Evolutionary conservation across 192 early-diverging fungal species (phyloP), one percentile per base, ranked within the genome.

Genomic region (Neocallimastix lanati): DNA sequence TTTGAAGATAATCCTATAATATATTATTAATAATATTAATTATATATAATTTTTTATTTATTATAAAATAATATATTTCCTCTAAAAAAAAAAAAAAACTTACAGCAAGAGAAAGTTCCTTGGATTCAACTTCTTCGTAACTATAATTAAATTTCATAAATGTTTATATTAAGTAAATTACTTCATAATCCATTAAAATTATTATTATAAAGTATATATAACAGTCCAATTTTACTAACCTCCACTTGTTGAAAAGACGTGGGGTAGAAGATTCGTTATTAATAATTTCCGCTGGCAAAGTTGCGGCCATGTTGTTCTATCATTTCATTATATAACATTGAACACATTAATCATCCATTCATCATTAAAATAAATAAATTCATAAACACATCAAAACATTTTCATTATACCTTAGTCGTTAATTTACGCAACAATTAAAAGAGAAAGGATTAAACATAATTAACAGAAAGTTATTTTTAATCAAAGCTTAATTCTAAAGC

Each of bases 161-260:
- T n/a, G n/a, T n/a, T n/a, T n/a, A n/a, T n/a, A n/a, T n/a, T n/a
- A n/a, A n/a, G n/a, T n/a, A n/a, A n/a, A n/a, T n/a, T n/a, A n/a
- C n/a, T n/a, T n/a, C n/a, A n/a, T n/a, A n/a, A n/a, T n/a, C n/a
- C n/a, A n/a, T n/a, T n/a, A n/a, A n/a, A n/a, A n/a, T n/a, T n/a
- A n/a, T n/a, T n/a, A n/a, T n/a, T n/a, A n/a, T n/a, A n/a, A n/a
- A n/a, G n/a, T n/a, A n/a, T n/a, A n/a, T n/a, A n/a, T n/a, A n/a
- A n/a, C n/a, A n/a, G n/a, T n/a, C n/a, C n/a, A n/a, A n/a, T n/a
- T n/a, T 27, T 21, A 67, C 50, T 67, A n/a, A 67, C 50, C 87
- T 88, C 94, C 94, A 95, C 90, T 94, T 93, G 90, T 93, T 92
- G 89, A 94, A 94, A 76, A 94, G 89, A 82, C 84, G 86, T 85